phyloP scores from a whole-genome alignment of 768 basidiomycete genomes.

The Podaxis carcinomalis region DNA sequence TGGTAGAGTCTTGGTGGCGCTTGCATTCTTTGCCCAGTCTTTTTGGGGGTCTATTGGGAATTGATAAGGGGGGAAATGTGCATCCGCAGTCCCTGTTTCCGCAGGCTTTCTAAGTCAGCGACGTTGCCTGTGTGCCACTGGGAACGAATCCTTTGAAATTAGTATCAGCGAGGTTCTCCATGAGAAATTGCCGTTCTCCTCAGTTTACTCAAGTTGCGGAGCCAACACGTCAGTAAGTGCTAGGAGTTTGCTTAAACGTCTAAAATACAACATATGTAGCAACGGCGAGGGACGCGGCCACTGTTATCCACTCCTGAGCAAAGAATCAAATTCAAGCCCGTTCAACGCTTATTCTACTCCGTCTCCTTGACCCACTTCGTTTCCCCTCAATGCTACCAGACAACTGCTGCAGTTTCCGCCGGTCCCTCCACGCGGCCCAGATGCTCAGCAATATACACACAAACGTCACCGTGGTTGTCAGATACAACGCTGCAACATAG shows the following conservation, averaged over 20 bases:
- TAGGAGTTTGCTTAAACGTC: no score
- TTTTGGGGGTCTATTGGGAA: neutral
- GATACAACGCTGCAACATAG: constrained; percentile 52
- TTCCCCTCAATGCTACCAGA: neutral
- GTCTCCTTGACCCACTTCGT: neutral
- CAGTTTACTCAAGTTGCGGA: no score
- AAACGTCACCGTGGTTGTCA: constrained; percentile 46
- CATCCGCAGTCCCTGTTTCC: neutral
- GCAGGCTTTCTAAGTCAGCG: neutral
- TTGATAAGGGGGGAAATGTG: neutral
- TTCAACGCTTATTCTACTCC: neutral
- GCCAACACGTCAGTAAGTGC: no score
- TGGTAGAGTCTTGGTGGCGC: neutral
- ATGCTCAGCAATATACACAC: constrained; percentile 42
- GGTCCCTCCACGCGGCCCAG: constrained; percentile 50
- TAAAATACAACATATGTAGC: neutral
- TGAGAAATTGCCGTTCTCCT: neutral
- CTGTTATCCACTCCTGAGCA: neutral
- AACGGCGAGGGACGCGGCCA: neutral
- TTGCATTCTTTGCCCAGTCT: neutral
- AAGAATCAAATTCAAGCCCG: neutral
- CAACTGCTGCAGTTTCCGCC: constrained; percentile 21
- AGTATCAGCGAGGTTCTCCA: neutral
- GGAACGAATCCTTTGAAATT: neutral
- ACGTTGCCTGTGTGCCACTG: neutral